Conservation (phyloP, 306 rosid genomes). For the Prunus dulcis region DNA sequence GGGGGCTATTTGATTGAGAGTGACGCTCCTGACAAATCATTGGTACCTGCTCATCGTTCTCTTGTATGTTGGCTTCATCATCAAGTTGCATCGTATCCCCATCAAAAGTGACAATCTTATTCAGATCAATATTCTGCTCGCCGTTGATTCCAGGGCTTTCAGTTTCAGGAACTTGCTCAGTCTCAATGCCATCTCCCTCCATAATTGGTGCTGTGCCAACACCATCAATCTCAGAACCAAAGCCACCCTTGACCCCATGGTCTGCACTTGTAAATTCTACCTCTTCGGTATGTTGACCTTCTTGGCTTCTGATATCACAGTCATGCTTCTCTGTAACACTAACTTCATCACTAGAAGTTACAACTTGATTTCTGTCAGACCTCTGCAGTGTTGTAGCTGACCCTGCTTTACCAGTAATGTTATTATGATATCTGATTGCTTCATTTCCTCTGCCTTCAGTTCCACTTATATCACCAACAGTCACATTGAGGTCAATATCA, state of each 20-base stretch:
- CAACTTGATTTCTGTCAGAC: conserved; percentile 40
- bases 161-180: conserved; percentile 70
- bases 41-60: conserved; percentile 52
- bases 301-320: conserved; percentile 63
- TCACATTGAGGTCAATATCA: conserved; percentile 57
- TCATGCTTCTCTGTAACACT: conserved; percentile 84
- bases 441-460: conserved; percentile 33
- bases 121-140: conserved; percentile 51
- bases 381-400: conserved; percentile 53
- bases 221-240: conserved; percentile 76
- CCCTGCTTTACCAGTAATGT: conserved; percentile 43
- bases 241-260: conserved; percentile 52
- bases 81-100: conserved; percentile 79
- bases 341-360: conserved; percentile 64
- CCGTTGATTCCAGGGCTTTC: conserved; percentile 60
- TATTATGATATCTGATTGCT: conserved; percentile 33
- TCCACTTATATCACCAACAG: conserved; percentile 31
- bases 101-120: conserved; percentile 34
- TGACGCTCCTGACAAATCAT: conserved; percentile 38
- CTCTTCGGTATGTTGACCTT: conserved; percentile 73
- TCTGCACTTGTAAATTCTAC: conserved; percentile 73
- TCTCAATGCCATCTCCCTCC: conserved; percentile 64
- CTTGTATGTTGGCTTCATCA: conserved; percentile 56
- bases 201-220: conserved; percentile 42
- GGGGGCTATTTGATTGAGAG: conserved; percentile 45